Base-by-base conservation (phyloP, 2,329 filamentous ascomycete species). In the Cordyceps pruinosa region DNA sequence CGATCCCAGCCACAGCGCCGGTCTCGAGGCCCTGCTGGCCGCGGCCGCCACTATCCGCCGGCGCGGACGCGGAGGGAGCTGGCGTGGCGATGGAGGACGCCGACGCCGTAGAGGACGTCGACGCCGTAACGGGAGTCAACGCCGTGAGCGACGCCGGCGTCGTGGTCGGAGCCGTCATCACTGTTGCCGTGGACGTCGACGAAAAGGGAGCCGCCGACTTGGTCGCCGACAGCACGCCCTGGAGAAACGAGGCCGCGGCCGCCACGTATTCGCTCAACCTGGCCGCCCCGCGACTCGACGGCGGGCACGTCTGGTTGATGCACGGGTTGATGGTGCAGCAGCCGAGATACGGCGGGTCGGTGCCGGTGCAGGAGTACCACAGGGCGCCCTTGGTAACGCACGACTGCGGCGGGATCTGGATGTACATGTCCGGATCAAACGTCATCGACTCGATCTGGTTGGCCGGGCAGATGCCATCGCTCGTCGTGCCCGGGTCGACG, bases 331-430 rank as follows among this genome's bases (percentile, higher is more conserved):
- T 53, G 0, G 58, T 39, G 30, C 74, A 76, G 50, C 74, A 76
- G 9, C 74, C 73, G 10, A 76, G 41, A 35, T 74, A 76, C 0
- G 72, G 66, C 19, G 68, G 66, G 0, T 28, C 59, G 5, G 63
- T 63, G 1, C 50, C 46, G 3, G 61, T 35, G 54, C 74, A 76
- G 1, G 67, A 65, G 49, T 69, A 73, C 71, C 73, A 76, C 1
- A 62, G 23, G 1, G 59, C 61, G 1, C 54, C 47, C 5, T 62
- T 58, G 7, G 61, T 63, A 42, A 61, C 42, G 48, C 74, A 75
- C 7, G 60, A 59, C 55, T 76, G 73, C 1, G 62, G 50, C 0
- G 58, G 62, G 12, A 75, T 69, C 1, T 62, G 57, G 0, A 56
- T 39, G 49, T 68, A 69, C 7, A 58, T 60, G 7, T 59, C 52